Evolutionary conservation across 441 rosid species (phyloP).

Genomic region (Adansonia rubrostipa): DNA sequence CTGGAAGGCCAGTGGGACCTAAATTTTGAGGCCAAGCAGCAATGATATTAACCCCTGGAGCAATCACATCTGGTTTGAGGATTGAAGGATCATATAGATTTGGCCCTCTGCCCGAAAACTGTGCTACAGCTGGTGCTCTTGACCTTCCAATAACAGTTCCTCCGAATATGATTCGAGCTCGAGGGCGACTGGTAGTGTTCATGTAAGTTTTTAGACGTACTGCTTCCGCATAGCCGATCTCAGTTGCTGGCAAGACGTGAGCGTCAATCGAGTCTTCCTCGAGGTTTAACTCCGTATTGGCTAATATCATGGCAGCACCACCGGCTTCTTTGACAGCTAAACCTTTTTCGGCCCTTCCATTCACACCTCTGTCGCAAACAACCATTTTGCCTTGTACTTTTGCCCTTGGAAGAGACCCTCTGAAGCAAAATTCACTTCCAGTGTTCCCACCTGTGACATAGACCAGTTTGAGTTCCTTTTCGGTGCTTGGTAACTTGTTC

Average conservation of each 20-base stretch:
- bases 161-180: constrained; percentile 53
- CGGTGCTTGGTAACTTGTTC: constrained; percentile 36
- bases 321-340: constrained; percentile 67
- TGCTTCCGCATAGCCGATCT: constrained; percentile 51
- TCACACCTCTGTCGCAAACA: constrained; percentile 67
- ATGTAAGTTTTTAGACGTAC: constrained; percentile 53
- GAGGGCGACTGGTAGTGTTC: constrained; percentile 49
- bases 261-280: constrained; percentile 72
- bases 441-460: constrained; percentile 51
- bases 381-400: constrained; percentile 62
- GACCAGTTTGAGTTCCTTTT: constrained; percentile 54
- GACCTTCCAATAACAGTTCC: constrained; percentile 57
- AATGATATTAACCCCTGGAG: constrained; percentile 74
- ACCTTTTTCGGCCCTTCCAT: constrained; percentile 73
- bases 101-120: constrained; percentile 72
- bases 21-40: constrained; percentile 84
- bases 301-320: constrained; percentile 72
- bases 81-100: constrained; percentile 55
- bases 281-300: constrained; percentile 60
- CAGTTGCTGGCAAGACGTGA: constrained; percentile 66
- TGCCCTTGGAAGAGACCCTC: constrained; percentile 61
- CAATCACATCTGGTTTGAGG: constrained; percentile 73
- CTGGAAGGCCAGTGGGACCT: constrained; percentile 65
- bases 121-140: constrained; percentile 66
- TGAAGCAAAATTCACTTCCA: constrained; percentile 63